Conservation (phyloP, 2,329 filamentous ascomycete genomes). For the Aspergillus ustus region DNA sequence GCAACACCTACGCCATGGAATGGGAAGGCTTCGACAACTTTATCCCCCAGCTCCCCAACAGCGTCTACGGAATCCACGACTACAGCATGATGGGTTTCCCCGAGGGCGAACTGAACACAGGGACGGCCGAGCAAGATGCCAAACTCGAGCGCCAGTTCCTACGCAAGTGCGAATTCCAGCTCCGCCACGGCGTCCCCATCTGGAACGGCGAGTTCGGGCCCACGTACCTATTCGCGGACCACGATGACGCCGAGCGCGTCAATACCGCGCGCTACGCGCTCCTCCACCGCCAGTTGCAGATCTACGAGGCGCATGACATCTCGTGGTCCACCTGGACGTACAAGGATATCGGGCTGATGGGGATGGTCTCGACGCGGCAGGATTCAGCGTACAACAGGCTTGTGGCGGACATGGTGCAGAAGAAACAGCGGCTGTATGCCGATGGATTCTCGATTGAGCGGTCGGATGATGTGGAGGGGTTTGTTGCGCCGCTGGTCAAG, state of each 20-base stretch:
- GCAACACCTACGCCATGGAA: constrained; percentile 47
- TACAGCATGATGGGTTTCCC: constrained; percentile 32
- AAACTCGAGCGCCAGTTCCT: not conserved
- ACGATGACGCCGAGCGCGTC: not conserved
- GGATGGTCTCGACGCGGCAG: constrained; percentile 54
- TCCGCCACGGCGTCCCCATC: constrained; percentile 41
- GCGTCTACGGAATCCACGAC: constrained; percentile 48
- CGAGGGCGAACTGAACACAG: constrained; percentile 37
- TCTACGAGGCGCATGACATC: constrained; percentile 54
- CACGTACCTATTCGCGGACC: constrained; percentile 33
- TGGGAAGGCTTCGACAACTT: constrained; percentile 37
- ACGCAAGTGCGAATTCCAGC: not conserved
- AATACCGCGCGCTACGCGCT: constrained; percentile 25
- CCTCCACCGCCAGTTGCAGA: constrained; percentile 49
- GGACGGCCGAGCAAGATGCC: constrained; percentile 41
- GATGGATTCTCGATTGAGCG: not conserved
- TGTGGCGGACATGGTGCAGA: not conserved
- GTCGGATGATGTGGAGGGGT: not conserved
- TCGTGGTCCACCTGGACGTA: constrained; percentile 63
- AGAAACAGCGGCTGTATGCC: not conserved
- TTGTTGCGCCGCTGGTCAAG: not conserved
- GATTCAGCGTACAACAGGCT: constrained; percentile 53
- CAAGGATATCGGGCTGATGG: constrained; percentile 60
- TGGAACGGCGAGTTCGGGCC: constrained; percentile 57
- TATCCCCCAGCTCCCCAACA: constrained; percentile 40